Base-by-base conservation (phyloP, 23 red algal genomes). In the Gracilaria vermiculophylla region DNA sequence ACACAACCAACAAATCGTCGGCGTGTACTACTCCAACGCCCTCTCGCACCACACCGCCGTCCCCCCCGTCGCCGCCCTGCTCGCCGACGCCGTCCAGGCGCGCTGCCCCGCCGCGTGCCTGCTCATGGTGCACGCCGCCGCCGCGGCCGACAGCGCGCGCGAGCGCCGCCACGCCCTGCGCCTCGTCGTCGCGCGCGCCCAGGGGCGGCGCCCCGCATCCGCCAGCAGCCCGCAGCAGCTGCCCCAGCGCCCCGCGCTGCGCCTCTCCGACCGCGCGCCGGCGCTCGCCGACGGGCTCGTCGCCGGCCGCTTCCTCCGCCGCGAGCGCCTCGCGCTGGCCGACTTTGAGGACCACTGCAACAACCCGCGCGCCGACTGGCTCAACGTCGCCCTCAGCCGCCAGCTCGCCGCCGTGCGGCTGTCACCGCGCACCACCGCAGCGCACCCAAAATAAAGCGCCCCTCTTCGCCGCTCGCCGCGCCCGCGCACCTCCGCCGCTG, bases 271-370 rank as follows among this genome's bases (percentile, higher is more conserved):
- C 11, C 42, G 60, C 3, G 75, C 76, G 16, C 41, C 73, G 41
- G 74, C 69, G 36, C 33, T 69, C 9, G 67, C 56, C 32, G 86
- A 81, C 17, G 41, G 25, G 33, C 55, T 91, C 1, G 10, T 81
- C 14, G 64, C 27, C 24, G 67, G 58, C 15, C 20, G 23, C 0
- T 19, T 52, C n/a, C 28, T 70, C 3, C 16, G 14, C 2, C n/a
- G 51, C 16, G 37, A 53, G 10, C 31, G 32, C 12, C 10, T 53
- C 6, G 4, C 11, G 25, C 12, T 80, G 1, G 45, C 41, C 53
- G 86, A 91, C 53, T 91, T 91, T 54, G 86, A 91, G 42, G 86
- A 91, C 57, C 86, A 91, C 42, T 91, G 86, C 61, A 25, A 53
- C 8, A 64, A 82, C 32, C 86, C 86, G n/a, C 9, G 61, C 20